phyloP scores from a whole-genome alignment of 78 protist genomes.

The Speleostelium caveatum region DNA sequence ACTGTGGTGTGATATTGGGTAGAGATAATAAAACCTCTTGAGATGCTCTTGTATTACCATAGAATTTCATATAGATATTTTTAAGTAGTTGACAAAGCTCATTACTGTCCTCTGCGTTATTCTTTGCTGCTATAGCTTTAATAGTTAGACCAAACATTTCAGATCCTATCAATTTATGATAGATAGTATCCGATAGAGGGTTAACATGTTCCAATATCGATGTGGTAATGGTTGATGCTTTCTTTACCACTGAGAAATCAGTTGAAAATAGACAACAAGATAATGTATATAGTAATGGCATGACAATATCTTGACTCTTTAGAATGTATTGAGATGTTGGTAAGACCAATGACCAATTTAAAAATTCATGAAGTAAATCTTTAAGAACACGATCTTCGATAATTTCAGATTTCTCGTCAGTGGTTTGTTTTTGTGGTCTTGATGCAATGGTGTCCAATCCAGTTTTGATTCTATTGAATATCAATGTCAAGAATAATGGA shows the following conservation, averaged over 20 bases:
- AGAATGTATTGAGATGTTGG: neutral
- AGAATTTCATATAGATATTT: conserved; percentile 36
- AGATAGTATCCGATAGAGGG: neutral
- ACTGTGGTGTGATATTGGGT: conserved; percentile 10
- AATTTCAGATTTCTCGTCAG: conserved; percentile 40
- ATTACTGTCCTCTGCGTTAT: neutral
- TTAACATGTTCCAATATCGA: neutral
- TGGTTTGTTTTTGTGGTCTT: conserved; percentile 13
- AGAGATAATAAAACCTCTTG: conserved; percentile 20
- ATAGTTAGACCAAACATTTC: conserved; percentile 39
- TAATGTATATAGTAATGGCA: conserved; percentile 34
- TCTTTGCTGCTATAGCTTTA: neutral
- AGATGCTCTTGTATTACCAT: neutral
- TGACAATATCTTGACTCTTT: conserved; percentile 2
- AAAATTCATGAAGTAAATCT: conserved; percentile 36
- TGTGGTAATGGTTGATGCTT: neutral
- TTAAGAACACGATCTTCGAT: conserved; percentile 52
- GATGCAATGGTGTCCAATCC: conserved; percentile 39
- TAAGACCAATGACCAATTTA: neutral
- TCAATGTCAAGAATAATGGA: conserved; percentile 13
- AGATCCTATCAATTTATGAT: conserved; percentile 2
- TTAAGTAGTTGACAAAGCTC: conserved; percentile 8
- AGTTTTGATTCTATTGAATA: conserved; percentile 33
- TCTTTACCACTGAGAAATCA: conserved; percentile 19
- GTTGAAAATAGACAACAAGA: conserved; percentile 5